Evolutionary conservation across 2,329 filamentous ascomycete species (phyloP), one percentile per base, ranked within the genome.

Genomic region (Nemania diffusa): DNA sequence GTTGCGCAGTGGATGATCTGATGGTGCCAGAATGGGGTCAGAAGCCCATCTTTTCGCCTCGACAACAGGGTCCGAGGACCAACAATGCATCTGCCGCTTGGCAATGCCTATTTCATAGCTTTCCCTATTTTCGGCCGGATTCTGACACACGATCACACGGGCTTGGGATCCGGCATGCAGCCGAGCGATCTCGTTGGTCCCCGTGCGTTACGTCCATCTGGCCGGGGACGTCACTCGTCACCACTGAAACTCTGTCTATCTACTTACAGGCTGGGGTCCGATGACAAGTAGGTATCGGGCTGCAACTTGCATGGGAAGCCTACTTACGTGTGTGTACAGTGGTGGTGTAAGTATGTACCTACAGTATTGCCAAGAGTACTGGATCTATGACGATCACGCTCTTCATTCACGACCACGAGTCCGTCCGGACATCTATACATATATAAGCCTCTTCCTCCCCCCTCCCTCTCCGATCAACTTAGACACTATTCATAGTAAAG

Each of bases 141-240:
- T 62, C 52, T 60, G 66, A 63, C 37, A 63, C 58, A 58, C 55
- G 44, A 57, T 69, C 51, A 59, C 67, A 51, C 67, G 55, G 63
- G 56, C 51, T 44, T 63, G 13, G 27, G 24, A 56, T 57, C 57
- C 67, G 64, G 64, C 24, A 57, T 53, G 32, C 57, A 62, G 50
- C 55, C 53, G 53, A 65, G 48, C 40, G n/a, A 61, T 69, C 64
- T 67, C 37, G 64, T 67, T 64, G 57, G 64, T 52, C 60, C 48
- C 56, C 67, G 58, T 40, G n/a, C 27, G 56, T 27, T 44, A 64
- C 51, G 42, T 48, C 11, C 17, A 46, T 48, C 22, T n/a, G 32
- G 62, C 32, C 29, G 46, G 34, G 57, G 20, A 48, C 40, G 22
- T 34, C 51, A 32, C 34, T 24, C 22, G 32, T 52, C 37, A 44